These are phyloP conservation scores for Spiraea crenata DNA, from an alignment of 331 rosid species.

Conservation along the genomic window DNA sequence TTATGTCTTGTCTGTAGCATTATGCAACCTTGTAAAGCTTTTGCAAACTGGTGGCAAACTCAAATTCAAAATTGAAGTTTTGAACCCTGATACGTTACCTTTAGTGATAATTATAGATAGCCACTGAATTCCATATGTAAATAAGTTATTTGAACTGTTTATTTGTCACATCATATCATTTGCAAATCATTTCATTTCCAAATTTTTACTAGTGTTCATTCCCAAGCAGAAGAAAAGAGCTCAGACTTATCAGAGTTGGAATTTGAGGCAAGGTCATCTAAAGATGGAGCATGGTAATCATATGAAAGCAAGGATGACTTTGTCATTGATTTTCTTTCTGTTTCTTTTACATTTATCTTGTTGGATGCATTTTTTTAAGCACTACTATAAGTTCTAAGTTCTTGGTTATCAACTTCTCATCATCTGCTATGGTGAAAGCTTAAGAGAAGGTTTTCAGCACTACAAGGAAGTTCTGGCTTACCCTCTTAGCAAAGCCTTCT, in stretches of 20 bases:
- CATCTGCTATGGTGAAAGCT: neutral
- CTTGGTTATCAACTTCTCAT: neutral
- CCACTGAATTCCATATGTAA: neutral
- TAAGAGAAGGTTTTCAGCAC: too few species aligned
- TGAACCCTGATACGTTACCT: neutral
- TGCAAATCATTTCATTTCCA: neutral
- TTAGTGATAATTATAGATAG: too few species aligned
- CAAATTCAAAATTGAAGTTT: neutral
- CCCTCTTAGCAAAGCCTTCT: neutral
- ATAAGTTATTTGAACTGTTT: neutral
- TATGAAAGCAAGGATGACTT: conserved; percentile 13
- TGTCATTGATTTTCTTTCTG: neutral
- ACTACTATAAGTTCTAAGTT: neutral
- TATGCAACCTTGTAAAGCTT: neutral
- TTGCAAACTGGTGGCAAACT: neutral
- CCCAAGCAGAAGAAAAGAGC: conserved; percentile 40
- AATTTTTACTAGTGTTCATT: neutral
- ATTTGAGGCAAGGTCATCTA: conserved; percentile 89
- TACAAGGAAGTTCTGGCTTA: neutral
- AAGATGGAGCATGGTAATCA: conserved; percentile 90
- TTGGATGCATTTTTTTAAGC: neutral
- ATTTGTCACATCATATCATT: neutral
- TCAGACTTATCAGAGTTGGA: conserved; percentile 61
- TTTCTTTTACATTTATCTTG: neutral
- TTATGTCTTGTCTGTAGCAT: neutral